Conservation (phyloP, 495 filamentous ascomycete species). For the Penicillium salamii region DNA sequence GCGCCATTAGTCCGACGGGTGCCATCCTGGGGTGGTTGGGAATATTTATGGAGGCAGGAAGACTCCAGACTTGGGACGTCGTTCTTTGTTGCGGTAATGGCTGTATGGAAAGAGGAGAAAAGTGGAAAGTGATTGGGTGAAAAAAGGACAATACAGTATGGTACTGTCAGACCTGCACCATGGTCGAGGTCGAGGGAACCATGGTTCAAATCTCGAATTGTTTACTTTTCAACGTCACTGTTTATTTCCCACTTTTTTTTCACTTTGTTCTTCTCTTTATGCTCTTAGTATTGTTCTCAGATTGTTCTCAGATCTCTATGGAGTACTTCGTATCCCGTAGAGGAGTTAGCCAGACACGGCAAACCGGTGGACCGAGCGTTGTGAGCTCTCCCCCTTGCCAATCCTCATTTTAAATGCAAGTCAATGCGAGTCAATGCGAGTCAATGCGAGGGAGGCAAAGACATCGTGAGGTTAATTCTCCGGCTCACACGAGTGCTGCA, state of each 20-base stretch:
- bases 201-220: neutral
- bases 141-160: neutral
- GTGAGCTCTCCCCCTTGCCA: slow-evolving; percentile 13
- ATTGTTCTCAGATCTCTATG: too few species aligned
- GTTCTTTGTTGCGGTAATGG: slow-evolving; percentile 5
- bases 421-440: slow-evolving; percentile 21
- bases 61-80: neutral
- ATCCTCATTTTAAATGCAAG: slow-evolving; percentile 18
- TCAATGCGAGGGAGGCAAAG: neutral
- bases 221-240: neutral
- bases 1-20: slow-evolving; percentile 34
- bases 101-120: neutral
- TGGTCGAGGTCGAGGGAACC: neutral
- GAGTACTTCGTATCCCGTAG: too few species aligned
- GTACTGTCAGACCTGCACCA: neutral
- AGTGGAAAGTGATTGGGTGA: neutral
- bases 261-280: too few species aligned
- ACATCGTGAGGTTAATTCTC: slow-evolving; percentile 24
- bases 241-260: too few species aligned
- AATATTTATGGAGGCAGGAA: neutral
- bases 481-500: slow-evolving; percentile 18
- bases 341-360: neutral
- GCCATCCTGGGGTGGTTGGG: slow-evolving; percentile 26
- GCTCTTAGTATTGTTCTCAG: neutral
- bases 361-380: slow-evolving; percentile 26